Evolutionary conservation across 805 yeast genomes (phyloP).

Genomic region (Brettanomyces bruxellensis): DNA sequence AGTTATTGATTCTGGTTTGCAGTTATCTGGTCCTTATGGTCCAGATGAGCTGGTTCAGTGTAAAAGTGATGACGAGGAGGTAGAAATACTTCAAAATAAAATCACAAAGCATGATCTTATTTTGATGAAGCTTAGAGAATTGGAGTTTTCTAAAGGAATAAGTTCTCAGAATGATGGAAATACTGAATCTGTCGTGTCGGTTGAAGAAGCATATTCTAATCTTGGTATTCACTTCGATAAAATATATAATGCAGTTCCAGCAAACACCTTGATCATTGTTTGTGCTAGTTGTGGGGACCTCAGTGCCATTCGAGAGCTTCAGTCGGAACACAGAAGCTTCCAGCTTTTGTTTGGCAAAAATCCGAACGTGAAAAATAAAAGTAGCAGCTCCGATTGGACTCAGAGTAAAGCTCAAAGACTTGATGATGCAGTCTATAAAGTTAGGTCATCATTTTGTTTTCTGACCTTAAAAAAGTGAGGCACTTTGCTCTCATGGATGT

Average conservation of each 20-base stretch:
- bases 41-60: conserved; percentile 34
- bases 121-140: conserved; percentile 48
- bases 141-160: conserved; percentile 36
- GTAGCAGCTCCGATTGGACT: conserved; percentile 35
- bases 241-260: conserved; percentile 47
- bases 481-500: no score
- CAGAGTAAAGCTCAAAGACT: conserved; percentile 38
- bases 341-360: neutral
- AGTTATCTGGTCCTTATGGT: conserved; percentile 8
- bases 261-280: conserved; percentile 49
- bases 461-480: conserved; percentile 25
- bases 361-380: conserved; percentile 1
- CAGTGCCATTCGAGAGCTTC: neutral
- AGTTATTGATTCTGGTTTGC: conserved; percentile 14
- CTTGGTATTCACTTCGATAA: conserved; percentile 37
- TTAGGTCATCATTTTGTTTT: conserved; percentile 54
- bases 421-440: conserved; percentile 35
- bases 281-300: conserved; percentile 36
- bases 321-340: neutral
- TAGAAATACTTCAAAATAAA: conserved; percentile 31
- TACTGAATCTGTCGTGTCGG: conserved; percentile 4
- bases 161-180: neutral
- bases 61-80: conserved; percentile 50
- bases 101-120: conserved; percentile 36
- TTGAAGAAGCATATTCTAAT: conserved; percentile 14